Conservation (phyloP, 495 filamentous ascomycete genomes). For the Polyplosphaeria fusca region DNA sequence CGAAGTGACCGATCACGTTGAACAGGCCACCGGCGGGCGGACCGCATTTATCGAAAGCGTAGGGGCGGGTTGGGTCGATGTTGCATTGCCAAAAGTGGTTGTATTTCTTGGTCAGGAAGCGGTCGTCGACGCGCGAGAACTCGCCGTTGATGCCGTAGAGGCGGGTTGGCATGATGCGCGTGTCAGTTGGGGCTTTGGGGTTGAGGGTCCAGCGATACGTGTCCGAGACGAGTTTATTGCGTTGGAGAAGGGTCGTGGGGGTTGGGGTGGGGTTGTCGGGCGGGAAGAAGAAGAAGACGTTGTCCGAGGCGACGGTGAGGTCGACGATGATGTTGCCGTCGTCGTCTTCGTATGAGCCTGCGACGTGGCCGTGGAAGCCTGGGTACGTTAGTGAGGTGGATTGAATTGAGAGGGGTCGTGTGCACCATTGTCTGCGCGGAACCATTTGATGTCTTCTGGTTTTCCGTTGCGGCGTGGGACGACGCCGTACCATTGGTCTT, state of each 20-base stretch:
- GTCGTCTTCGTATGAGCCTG: slow-evolving; percentile 30
- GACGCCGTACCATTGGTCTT: slow-evolving; percentile 35
- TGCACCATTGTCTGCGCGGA: slow-evolving; percentile 33
- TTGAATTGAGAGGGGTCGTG: not conserved
- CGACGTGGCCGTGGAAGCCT: slow-evolving; percentile 36
- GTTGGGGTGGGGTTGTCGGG: slow-evolving; percentile 15
- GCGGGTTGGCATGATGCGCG: slow-evolving; percentile 27
- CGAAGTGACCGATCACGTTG: slow-evolving; percentile 33
- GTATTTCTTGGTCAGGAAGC: slow-evolving; percentile 51
- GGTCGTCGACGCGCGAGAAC: slow-evolving; percentile 60
- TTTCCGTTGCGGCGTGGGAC: slow-evolving; percentile 32
- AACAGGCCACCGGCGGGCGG: slow-evolving; percentile 34
- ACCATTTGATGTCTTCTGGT: slow-evolving; percentile 33
- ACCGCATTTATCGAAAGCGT: slow-evolving; percentile 30
- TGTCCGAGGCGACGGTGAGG: slow-evolving; percentile 47
- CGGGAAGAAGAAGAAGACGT: slow-evolving; percentile 38
- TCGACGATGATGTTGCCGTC: slow-evolving; percentile 52
- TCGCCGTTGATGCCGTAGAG: slow-evolving; percentile 52
- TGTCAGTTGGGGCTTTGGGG: slow-evolving; percentile 44
- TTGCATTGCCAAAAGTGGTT: slow-evolving; percentile 48
- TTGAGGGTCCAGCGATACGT: slow-evolving; percentile 56
- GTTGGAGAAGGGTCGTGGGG: slow-evolving; percentile 24
- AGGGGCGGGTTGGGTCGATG: slow-evolving; percentile 25
- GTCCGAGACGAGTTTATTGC: slow-evolving; percentile 44
- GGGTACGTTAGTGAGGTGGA: not conserved